These are phyloP conservation scores for Haematococcus lacustris DNA, from an alignment of 139 green algal genomes.

Conservation along the genomic window DNA sequence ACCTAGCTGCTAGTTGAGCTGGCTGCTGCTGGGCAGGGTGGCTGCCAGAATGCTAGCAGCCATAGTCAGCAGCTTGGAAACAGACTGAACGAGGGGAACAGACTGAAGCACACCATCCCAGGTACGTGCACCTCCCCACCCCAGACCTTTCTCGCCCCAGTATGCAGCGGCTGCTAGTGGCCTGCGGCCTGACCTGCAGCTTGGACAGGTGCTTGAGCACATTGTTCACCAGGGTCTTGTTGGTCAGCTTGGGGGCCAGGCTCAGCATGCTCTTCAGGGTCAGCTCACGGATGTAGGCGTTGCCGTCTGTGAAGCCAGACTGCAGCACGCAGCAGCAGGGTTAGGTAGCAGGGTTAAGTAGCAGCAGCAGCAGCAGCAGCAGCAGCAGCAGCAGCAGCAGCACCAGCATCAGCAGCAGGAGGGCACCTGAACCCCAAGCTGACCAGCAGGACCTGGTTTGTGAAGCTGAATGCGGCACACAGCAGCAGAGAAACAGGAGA, in stretches of 20 bases:
- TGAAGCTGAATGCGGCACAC: no score
- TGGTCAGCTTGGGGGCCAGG: slow-evolving; percentile 84
- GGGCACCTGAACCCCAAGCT: neutral
- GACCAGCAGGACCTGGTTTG: neutral
- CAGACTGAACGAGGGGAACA: no score
- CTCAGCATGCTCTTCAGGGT: slow-evolving; percentile 88
- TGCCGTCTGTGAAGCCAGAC: slow-evolving; percentile 79
- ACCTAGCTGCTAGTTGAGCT: no score
- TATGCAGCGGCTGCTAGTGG: no score
- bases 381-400: neutral
- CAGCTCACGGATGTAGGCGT: slow-evolving; percentile 91
- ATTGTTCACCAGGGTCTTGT: slow-evolving; percentile 73
- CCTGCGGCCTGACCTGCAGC: slow-evolving; percentile 79
- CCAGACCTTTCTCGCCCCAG: no score
- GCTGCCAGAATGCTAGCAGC: neutral
- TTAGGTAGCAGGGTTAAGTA: slow-evolving; percentile 6
- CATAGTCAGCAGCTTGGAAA: no score
- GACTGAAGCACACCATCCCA: no score
- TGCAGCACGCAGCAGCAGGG: slow-evolving; percentile 12
- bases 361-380: slow-evolving; percentile 16
- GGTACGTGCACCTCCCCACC: no score
- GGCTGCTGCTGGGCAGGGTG: neutral
- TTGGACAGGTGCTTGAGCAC: slow-evolving; percentile 94
- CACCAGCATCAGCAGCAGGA: slow-evolving; percentile 9
- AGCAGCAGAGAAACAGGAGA: no score